phyloP scores from a whole-genome alignment of 306 rosid genomes.

The Vigna angularis region DNA sequence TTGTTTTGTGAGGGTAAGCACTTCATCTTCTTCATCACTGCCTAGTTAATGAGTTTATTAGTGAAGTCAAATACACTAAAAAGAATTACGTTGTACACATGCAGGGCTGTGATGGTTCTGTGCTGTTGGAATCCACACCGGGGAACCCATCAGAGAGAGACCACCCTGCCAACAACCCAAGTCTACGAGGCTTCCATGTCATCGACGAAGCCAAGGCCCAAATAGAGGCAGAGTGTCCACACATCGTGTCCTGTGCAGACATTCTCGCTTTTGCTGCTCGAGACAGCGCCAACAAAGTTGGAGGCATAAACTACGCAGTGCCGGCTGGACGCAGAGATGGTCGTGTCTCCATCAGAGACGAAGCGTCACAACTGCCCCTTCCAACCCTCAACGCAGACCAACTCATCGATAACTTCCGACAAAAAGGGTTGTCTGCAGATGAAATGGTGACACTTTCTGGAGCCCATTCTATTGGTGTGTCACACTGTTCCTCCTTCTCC shows the following conservation, averaged over 20 bases:
- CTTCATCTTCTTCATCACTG: not conserved
- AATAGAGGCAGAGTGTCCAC: conserved; percentile 48
- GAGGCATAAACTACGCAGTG: conserved; percentile 38
- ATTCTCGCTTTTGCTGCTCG: conserved; percentile 56
- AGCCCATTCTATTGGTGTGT: conserved; percentile 53
- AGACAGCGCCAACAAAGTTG: conserved; percentile 46
- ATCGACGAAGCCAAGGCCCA: conserved; percentile 51
- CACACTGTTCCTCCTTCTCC: conserved; percentile 52
- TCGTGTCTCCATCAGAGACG: conserved; percentile 36
- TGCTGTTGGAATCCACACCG: conserved; percentile 43
- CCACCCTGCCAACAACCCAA: conserved; percentile 53
- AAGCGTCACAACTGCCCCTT: conserved; percentile 31
- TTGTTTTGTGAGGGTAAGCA: conserved; percentile 52
- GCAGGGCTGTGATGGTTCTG: conserved; percentile 59
- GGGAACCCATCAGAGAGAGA: conserved; percentile 50
- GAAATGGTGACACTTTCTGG: conserved; percentile 61
- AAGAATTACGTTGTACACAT: not conserved
- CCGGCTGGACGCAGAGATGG: conserved; percentile 56
- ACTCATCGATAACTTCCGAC: conserved; percentile 7
- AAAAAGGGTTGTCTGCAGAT: conserved; percentile 48
- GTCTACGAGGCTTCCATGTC: conserved; percentile 56
- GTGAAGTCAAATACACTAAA: not conserved
- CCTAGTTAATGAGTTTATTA: too few species aligned
- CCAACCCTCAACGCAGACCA: conserved; percentile 34
- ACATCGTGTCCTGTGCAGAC: conserved; percentile 53